A percentile compares a stretch with the other conserved stretches of the same genome.
These are phyloP conservation scores for Tuber indicum DNA, from an alignment of 495 filamentous ascomycete species.

Conservation along the genomic window DNA sequence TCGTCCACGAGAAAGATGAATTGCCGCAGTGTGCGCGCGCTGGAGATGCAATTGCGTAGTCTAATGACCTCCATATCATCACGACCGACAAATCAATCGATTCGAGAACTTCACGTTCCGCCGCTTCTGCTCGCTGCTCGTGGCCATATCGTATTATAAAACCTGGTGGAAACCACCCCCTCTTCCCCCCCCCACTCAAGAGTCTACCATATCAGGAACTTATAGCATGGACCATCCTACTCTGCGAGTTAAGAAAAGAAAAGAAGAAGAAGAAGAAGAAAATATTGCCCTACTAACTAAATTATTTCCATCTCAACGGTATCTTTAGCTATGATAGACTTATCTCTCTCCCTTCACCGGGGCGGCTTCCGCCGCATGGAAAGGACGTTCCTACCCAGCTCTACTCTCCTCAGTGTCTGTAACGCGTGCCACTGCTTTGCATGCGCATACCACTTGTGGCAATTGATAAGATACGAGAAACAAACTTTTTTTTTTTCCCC, in stretches of 20 bases:
- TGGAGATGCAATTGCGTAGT: neutral
- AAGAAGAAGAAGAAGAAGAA: no score
- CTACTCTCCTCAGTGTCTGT: no score
- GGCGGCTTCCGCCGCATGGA: no score
- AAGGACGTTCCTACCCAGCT: no score
- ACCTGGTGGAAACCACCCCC: neutral
- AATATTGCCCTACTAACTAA: no score
- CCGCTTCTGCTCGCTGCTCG: neutral
- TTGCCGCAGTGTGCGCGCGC: neutral
- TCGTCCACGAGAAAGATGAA: neutral
- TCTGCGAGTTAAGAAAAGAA: neutral
- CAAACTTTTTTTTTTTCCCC: no score
- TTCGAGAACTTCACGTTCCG: neutral
- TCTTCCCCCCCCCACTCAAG: neutral
- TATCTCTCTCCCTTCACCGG: no score
- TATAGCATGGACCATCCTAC: neutral
- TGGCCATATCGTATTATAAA: neutral
- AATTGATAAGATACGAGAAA: neutral
- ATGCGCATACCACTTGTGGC: neutral
- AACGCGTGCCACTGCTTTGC: neutral
- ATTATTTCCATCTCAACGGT: no score
- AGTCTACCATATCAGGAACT: neutral
- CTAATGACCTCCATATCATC: no score
- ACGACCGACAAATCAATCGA: neutral
- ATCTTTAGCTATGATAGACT: no score